A percentile compares a stretch with the other conserved stretches of the same genome.
Conservation (phyloP, 495 filamentous ascomycete genomes). For the Cercophora scortea region DNA sequence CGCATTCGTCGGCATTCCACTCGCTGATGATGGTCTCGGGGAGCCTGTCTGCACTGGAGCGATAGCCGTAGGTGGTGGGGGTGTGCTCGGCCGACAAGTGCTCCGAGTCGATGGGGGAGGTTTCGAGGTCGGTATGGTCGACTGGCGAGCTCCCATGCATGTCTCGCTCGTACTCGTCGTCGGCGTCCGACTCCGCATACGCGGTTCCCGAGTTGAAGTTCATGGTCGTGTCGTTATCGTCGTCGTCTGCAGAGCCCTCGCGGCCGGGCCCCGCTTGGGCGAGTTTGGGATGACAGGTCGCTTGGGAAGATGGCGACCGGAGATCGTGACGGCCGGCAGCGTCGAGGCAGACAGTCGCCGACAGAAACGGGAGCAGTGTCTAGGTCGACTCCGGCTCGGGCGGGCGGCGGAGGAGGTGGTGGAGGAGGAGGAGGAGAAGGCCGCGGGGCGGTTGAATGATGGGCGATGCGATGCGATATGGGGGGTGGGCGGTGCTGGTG, state of each 20-base stretch:
- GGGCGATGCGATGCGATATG: no score
- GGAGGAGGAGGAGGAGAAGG: no score
- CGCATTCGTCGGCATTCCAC: conserved; percentile 85
- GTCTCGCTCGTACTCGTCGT: conserved; percentile 88
- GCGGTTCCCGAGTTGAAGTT: conserved; percentile 51
- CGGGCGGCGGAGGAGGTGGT: no score
- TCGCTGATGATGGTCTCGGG: conserved; percentile 76
- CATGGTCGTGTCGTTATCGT: conserved; percentile 32
- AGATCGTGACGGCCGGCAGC: neutral
- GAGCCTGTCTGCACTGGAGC: conserved; percentile 56
- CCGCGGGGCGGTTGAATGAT: no score
- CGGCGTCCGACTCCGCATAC: conserved; percentile 83
- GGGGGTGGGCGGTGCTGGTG: no score
- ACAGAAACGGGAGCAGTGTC: neutral
- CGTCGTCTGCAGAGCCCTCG: conserved; percentile 19
- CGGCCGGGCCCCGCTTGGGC: conserved; percentile 11
- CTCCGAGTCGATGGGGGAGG: conserved; percentile 73
- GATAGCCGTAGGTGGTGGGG: conserved; percentile 74
- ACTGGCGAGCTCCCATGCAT: conserved; percentile 64
- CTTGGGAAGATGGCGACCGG: neutral
- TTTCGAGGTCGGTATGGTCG: conserved; percentile 68
- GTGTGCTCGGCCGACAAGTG: conserved; percentile 77
- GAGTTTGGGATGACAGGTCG: neutral
- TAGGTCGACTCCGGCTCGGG: no score
- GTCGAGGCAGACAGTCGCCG: neutral